Base-by-base conservation (phyloP, 495 filamentous ascomycete genomes). In the Parathielavia hyrcaniae region DNA sequence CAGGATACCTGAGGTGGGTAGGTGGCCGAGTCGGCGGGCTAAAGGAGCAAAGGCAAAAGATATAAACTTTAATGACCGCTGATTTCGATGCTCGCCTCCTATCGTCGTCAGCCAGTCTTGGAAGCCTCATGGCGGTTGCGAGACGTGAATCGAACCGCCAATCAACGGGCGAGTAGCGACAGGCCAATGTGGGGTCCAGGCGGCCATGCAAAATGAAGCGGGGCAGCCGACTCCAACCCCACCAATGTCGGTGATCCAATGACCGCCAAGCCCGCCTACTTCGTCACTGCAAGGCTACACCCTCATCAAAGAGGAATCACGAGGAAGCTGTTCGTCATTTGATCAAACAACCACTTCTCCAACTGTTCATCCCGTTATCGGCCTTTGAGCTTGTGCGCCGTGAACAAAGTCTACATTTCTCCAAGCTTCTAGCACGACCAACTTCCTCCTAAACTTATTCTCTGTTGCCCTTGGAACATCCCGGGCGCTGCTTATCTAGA, bases 51-150 rank as follows among this genome's bases (percentile, higher is more conserved):
- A 30, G 32, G 17, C 11, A 20, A 50, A 49, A 47, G 46, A 49
- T 49, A 49, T 49, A 49, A 19, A 55, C 13, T 22, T 53, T 35
- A 26, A 55, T 48, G 7, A 17, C 22, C 53, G 53, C 53, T 49
- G 59, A 53, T 34, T 52, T 45, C 26, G 40, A 12, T 44, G 59
- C 59, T 61, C 54, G 44, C 54, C 61, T 55, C 57, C 52, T 48
- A 41, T 58, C 57, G 63, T 65, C 63, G 63, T 65, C 63, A 65
- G 57, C 63, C 53, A 48, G 53, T 58, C 57, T 49, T 55, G 53
- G 57, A 56, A 57, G 61, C 53, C 49, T 52, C 60, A 20, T 36
- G 40, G 43, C n/a, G 47, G 43, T 53, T 39, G 32, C 17, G n/a
- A 55, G 58, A 19, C 35, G 12, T 8, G 14, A 12, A 35, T 16